phyloP scores from a whole-genome alignment of 495 filamentous ascomycete genomes.

The Penicillium paradoxum region DNA sequence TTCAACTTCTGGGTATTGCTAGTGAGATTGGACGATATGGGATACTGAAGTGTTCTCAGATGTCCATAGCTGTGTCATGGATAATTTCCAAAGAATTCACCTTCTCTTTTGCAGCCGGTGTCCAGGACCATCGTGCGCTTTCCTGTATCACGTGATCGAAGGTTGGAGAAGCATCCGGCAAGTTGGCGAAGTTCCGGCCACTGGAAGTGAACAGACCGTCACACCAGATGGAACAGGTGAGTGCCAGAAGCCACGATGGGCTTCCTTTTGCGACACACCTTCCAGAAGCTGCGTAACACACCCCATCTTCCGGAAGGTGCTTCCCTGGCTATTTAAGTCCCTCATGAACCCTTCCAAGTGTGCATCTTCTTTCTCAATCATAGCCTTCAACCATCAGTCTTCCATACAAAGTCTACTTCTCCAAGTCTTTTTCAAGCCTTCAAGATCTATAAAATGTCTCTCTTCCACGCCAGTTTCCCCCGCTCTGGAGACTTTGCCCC shows the following conservation, averaged over 20 bases:
- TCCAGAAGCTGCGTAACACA: neutral
- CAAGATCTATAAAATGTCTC: conserved; percentile 30
- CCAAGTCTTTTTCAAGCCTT: conserved; percentile 3
- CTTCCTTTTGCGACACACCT: neutral
- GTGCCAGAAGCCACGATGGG: neutral
- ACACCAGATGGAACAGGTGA: neutral
- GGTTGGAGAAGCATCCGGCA: neutral
- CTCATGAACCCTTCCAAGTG: neutral
- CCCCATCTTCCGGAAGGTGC: neutral
- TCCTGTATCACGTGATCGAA: conserved; percentile 1
- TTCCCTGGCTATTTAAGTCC: neutral
- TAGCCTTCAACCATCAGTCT: neutral
- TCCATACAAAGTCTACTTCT: neutral
- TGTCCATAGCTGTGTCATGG: neutral
- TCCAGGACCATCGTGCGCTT: no score
- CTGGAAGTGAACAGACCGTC: neutral
- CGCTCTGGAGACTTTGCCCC: conserved; percentile 34
- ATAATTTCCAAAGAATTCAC: neutral
- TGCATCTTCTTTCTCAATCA: neutral
- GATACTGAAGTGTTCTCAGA: neutral
- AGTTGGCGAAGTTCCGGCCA: neutral
- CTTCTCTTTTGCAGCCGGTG: neutral
- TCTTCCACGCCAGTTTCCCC: conserved; percentile 33
- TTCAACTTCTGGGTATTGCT: neutral
- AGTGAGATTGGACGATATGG: neutral